Conservation (phyloP, 768 basidiomycete species). For the Tremella yokohamensis region DNA sequence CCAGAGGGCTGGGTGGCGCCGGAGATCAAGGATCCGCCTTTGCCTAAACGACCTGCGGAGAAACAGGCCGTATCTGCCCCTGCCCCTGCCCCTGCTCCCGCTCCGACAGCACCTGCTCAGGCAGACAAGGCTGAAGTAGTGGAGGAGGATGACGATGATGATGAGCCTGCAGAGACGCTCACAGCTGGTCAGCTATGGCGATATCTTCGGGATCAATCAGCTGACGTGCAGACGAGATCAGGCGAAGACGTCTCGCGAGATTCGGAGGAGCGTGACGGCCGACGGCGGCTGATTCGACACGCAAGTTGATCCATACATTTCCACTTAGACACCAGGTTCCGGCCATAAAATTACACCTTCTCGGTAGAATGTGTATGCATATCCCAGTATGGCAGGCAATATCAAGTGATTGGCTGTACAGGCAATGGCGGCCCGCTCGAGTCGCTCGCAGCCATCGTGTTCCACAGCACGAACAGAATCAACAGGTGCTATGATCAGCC, state of each 20-base stretch:
- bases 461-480: slow-evolving; percentile 47
- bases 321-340: too few species aligned
- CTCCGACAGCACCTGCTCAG: not conserved
- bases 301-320: too few species aligned
- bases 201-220: not conserved
- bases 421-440: slow-evolving; percentile 28
- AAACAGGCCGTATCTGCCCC: slow-evolving; percentile 3
- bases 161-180: slow-evolving; percentile 64
- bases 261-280: slow-evolving; percentile 24
- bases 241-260: not conserved
- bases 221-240: not conserved
- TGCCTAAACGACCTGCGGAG: slow-evolving; percentile 5
- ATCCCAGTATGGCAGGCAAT: too few species aligned
- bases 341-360: too few species aligned
- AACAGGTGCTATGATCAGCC: slow-evolving; percentile 35
- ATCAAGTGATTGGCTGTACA: slow-evolving; percentile 23
- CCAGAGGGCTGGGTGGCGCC: slow-evolving; percentile 57
- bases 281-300: slow-evolving; percentile 33
- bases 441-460: slow-evolving; percentile 46
- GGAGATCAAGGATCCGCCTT: slow-evolving; percentile 9
- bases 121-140: slow-evolving; percentile 34
- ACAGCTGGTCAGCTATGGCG: slow-evolving; percentile 58
- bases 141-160: slow-evolving; percentile 30
- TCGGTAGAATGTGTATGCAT: too few species aligned
- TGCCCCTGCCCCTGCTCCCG: slow-evolving; percentile 12